Evolutionary conservation across 805 yeast genomes (phyloP), one percentile per base, ranked within the genome.

Genomic region (Ogataea siamensis): DNA sequence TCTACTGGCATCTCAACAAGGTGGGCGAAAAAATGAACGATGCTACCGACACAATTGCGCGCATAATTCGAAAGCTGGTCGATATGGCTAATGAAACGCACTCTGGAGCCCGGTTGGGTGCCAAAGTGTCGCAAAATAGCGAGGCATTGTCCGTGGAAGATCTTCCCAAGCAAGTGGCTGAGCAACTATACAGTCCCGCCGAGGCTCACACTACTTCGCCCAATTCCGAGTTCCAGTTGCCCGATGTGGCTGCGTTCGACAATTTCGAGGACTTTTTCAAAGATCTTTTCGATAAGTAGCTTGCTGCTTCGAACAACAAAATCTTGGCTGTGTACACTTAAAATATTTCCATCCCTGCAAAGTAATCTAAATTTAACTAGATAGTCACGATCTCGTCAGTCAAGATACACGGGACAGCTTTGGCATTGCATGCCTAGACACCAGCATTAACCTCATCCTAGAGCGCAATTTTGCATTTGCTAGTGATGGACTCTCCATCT

Each of bases 41-140:
- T 51, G 79, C 78, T 3, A 76, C 81, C 0, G 79, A 73, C 40
- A 74, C 78, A 5, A 77, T 78, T 25, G 80, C 81, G 2, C 68
- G 68, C 36, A 72, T 78, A 32, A 70, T 78, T 32, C 70, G 70
- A 46, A 66, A 71, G 18, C 55, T 78, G 18, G 74, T 76, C 18
- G 78, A 73, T 34, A 57, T 64, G 2, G 70, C 74, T 7, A 63
- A 58, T 39, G 54, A 52, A 10, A 45, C 47, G 25, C 53, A 56
- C 26, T 48, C 37, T 7, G 13, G 43, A 18, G 32, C 47, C 7
- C 10, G 25, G 5, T 7, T n/a, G 9, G 25, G 18, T 7, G 27
- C 14, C 5, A 24, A 17, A 5, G 7, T 16, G 23, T 24, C 29
- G 14, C 36, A 32, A 17, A 24, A 32, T 13, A 13, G 21, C 18